Conservation (phyloP, 1,284 basidiomycete genomes). For the Malassezia cuniculi region DNA sequence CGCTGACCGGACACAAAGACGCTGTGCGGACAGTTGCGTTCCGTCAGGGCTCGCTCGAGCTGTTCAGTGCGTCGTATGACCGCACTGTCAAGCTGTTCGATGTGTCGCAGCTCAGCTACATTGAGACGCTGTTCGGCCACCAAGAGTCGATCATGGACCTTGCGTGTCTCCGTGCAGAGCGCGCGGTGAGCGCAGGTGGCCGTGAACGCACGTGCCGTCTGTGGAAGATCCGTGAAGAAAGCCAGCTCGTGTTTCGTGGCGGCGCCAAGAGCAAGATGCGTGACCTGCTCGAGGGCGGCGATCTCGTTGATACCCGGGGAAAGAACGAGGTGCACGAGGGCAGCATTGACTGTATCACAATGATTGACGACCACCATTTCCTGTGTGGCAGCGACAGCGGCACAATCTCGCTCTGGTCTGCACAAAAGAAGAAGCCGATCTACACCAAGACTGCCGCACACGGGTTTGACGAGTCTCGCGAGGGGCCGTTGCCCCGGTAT, state of each 20-base stretch:
- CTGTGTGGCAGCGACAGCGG: conserved; percentile 90
- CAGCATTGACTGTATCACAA: conserved; percentile 76
- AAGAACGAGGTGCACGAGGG: conserved; percentile 56
- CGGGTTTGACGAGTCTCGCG: conserved; percentile 61
- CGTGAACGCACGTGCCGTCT: conserved; percentile 81
- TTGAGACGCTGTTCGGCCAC: conserved; percentile 94
- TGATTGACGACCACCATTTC: conserved; percentile 87
- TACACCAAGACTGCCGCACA: conserved; percentile 74
- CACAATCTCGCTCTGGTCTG: conserved; percentile 75
- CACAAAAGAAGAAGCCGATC: conserved; percentile 89
- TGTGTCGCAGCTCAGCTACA: conserved; percentile 69
- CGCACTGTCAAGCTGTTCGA: conserved; percentile 85
- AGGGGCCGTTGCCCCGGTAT: conserved; percentile 74
- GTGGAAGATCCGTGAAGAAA: conserved; percentile 95
- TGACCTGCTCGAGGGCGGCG: conserved; percentile 67
- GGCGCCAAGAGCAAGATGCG: conserved; percentile 59
- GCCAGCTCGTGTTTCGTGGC: conserved; percentile 85
- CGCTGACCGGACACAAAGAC: conserved; percentile 50
- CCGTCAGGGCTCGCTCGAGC: conserved; percentile 63
- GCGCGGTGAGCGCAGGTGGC: conserved; percentile 72
- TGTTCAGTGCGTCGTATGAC: conserved; percentile 69
- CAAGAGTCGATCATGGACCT: conserved; percentile 73
- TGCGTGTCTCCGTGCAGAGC: conserved; percentile 68
- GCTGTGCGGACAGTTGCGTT: conserved; percentile 59
- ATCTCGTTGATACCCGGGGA: conserved; percentile 49